phyloP scores from a whole-genome alignment of 2,329 filamentous ascomycete genomes.

The Fusarium mundagurra region DNA sequence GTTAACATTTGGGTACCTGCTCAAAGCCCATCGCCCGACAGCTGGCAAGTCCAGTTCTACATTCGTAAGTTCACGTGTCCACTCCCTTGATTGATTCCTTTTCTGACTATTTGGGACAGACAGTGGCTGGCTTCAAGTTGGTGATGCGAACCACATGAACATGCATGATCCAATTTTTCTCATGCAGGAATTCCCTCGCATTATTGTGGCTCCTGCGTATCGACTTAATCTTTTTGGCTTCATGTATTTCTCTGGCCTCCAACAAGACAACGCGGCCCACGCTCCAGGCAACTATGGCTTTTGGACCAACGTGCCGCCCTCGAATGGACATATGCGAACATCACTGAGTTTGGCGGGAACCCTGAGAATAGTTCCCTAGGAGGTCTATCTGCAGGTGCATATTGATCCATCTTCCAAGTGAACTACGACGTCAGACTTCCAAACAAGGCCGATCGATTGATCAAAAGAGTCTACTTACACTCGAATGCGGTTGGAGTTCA shows the following conservation, averaged over 20 bases:
- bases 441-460: neutral
- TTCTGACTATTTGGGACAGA: neutral
- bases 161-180: neutral
- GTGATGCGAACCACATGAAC: neutral
- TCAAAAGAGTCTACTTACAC: neutral
- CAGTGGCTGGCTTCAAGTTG: neutral
- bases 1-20: neutral
- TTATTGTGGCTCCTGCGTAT: neutral
- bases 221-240: neutral
- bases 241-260: neutral
- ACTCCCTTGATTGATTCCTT: neutral
- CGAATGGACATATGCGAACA: neutral
- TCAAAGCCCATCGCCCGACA: neutral
- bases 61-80: neutral
- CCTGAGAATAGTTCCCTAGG: neutral
- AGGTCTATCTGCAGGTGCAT: neutral
- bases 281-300: neutral
- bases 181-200: neutral
- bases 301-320: neutral
- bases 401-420: neutral
- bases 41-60: neutral
- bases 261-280: neutral
- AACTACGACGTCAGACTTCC: neutral
- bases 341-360: neutral
- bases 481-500: neutral